These are phyloP conservation scores for Pseudofabraea citricarpa DNA, from an alignment of 2,329 filamentous ascomycete species.

Conservation along the genomic window DNA sequence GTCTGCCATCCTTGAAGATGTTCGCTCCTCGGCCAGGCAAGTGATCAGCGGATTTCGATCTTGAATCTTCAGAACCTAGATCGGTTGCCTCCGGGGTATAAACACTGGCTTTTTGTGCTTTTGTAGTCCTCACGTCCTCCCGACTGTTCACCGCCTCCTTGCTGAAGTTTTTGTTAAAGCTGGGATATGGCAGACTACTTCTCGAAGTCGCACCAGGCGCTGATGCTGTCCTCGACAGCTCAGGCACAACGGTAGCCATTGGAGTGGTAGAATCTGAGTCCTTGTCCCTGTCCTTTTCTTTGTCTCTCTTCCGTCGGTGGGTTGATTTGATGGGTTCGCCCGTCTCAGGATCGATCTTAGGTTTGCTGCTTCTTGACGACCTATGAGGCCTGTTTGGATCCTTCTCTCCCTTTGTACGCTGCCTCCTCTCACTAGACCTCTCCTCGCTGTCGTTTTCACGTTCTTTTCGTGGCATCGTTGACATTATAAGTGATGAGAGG, in stretches of 20 bases:
- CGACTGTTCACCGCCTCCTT: constrained; percentile 71
- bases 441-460: constrained; percentile 20
- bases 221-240: constrained; percentile 32
- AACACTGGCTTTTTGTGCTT: constrained; percentile 22
- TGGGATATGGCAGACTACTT: constrained; percentile 63
- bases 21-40: constrained; percentile 36
- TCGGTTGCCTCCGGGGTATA: constrained; percentile 72
- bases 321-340: constrained; percentile 23
- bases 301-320: constrained; percentile 16
- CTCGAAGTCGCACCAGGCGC: constrained; percentile 25
- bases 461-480: constrained; percentile 22
- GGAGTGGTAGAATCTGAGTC: constrained; percentile 19
- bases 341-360: constrained; percentile 27
- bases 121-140: constrained; percentile 20
- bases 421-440: constrained; percentile 21
- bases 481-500: not conserved
- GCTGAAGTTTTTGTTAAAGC: constrained; percentile 86
- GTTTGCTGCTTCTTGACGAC: constrained; percentile 23
- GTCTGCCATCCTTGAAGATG: constrained; percentile 40
- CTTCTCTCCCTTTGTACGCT: constrained; percentile 25
- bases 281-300: constrained; percentile 19
- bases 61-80: constrained; percentile 44
- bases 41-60: constrained; percentile 44
- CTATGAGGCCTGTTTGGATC: constrained; percentile 27
- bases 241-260: constrained; percentile 46